Evolutionary conservation across 2,329 filamentous ascomycete genomes (phyloP).

Genomic region (Mariannaea sp.): DNA sequence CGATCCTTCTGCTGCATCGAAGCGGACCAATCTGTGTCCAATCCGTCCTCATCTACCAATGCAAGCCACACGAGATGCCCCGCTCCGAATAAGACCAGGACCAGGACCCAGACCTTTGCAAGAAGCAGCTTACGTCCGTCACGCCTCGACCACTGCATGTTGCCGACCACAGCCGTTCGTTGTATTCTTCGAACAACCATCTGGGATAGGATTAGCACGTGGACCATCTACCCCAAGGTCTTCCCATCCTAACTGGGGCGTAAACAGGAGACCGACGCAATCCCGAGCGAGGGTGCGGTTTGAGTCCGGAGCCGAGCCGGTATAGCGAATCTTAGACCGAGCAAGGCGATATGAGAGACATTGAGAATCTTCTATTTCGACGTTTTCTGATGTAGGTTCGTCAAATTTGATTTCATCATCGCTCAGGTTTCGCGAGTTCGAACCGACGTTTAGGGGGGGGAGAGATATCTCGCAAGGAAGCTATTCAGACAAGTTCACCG

Average conservation of each 20-base stretch:
- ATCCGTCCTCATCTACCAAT: conserved; percentile 25
- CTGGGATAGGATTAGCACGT: conserved; percentile 26
- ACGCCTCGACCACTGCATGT: conserved; percentile 20
- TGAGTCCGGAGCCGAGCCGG: conserved; percentile 12
- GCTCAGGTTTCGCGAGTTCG: background rate
- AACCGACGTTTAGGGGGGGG: no score
- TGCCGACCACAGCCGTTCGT: conserved; percentile 24
- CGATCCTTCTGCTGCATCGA: conserved; percentile 16
- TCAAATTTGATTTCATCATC: background rate
- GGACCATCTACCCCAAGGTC: conserved; percentile 6
- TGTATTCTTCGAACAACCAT: conserved; percentile 15
- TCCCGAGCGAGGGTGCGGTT: conserved; percentile 7
- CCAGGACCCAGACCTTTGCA: conserved; percentile 6
- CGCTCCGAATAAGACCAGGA: conserved; percentile 2
- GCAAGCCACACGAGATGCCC: conserved; percentile 31
- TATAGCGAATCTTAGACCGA: background rate
- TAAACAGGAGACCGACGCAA: conserved; percentile 12
- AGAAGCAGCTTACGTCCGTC: conserved; percentile 9
- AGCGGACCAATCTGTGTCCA: conserved; percentile 10
- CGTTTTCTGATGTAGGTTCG: background rate
- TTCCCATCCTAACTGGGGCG: no score
- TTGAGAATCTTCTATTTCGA: background rate
- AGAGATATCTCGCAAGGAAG: background rate
- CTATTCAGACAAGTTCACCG: background rate
- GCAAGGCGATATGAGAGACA: no score